Percentiles rank a stretch among this genome's conserved stretches.
Evolutionary conservation across 2,329 filamentous ascomycete species (phyloP).

Genomic region (Neonectria ditissima): DNA sequence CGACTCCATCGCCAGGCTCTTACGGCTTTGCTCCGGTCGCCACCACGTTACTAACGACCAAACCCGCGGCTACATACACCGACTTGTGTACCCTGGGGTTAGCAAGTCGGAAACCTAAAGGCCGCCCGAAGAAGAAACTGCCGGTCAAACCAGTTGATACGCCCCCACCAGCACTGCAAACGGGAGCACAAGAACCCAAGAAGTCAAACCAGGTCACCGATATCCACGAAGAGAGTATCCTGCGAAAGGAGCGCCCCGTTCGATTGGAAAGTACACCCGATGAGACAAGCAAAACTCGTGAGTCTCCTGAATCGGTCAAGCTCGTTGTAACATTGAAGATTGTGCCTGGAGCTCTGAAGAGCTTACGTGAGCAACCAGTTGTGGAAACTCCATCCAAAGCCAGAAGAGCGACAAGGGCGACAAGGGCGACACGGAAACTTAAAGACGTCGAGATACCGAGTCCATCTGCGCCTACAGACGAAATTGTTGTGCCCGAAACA

Average conservation of each 20-base stretch:
- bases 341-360: constrained; percentile 3
- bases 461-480: background rate
- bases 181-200: background rate
- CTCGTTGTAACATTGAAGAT: constrained; percentile 16
- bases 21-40: constrained; percentile 37
- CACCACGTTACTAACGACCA: constrained; percentile 10
- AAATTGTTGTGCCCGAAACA: constrained; percentile 5
- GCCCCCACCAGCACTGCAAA: background rate
- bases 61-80: constrained; percentile 35
- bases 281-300: background rate
- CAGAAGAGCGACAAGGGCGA: constrained; percentile 4
- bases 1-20: background rate
- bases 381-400: background rate
- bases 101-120: constrained; percentile 40
- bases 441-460: constrained; percentile 8
- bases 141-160: background rate
- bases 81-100: constrained; percentile 43
- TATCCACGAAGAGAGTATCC: background rate
- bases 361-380: background rate
- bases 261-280: background rate
- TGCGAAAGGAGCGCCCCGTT: background rate
- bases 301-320: background rate
- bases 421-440: constrained; percentile 5
- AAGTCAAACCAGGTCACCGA: background rate
- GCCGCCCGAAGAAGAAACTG: constrained; percentile 39